Conservation (phyloP, 306 rosid genomes). For the Vigna hirtella region DNA sequence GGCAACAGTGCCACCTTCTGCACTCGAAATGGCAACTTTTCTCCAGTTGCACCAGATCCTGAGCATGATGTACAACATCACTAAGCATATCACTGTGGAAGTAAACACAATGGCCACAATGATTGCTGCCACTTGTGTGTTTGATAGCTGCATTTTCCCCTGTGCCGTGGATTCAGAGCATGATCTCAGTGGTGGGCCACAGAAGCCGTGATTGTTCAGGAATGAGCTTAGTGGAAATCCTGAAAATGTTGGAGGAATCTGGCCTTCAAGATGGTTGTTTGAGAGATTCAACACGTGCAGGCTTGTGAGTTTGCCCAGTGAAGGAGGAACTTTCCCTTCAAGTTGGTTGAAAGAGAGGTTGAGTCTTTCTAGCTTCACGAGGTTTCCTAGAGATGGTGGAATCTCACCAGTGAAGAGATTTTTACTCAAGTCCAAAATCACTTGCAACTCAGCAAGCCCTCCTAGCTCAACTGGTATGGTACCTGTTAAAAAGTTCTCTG, state of each 20-base stretch:
- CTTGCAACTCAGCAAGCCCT: slow-evolving; percentile 77
- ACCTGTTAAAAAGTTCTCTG: slow-evolving; percentile 73
- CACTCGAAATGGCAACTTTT: slow-evolving; percentile 67
- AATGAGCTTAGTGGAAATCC: slow-evolving; percentile 80
- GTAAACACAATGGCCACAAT: slow-evolving; percentile 80
- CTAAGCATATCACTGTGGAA: slow-evolving; percentile 73
- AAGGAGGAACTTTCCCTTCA: slow-evolving; percentile 65
- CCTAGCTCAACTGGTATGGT: slow-evolving; percentile 75
- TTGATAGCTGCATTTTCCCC: slow-evolving; percentile 58
- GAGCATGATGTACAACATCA: slow-evolving; percentile 77
- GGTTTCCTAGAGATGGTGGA: slow-evolving; percentile 76
- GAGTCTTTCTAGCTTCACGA: slow-evolving; percentile 84
- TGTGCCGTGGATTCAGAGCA: slow-evolving; percentile 59
- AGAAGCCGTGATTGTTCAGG: slow-evolving; percentile 63
- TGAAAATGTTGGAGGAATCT: slow-evolving; percentile 72
- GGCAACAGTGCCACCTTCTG: slow-evolving; percentile 55
- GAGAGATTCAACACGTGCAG: slow-evolving; percentile 83
- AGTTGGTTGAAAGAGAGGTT: slow-evolving; percentile 81
- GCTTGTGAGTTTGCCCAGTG: slow-evolving; percentile 84
- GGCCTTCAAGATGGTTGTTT: slow-evolving; percentile 72
- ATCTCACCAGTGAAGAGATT: slow-evolving; percentile 72
- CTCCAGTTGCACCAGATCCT: slow-evolving; percentile 98
- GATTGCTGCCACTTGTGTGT: slow-evolving; percentile 65
- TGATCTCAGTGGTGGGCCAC: slow-evolving; percentile 72
- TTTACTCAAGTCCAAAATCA: slow-evolving; percentile 75